phyloP scores from a whole-genome alignment of 1,284 basidiomycete species.

The Ustilago lituana region DNA sequence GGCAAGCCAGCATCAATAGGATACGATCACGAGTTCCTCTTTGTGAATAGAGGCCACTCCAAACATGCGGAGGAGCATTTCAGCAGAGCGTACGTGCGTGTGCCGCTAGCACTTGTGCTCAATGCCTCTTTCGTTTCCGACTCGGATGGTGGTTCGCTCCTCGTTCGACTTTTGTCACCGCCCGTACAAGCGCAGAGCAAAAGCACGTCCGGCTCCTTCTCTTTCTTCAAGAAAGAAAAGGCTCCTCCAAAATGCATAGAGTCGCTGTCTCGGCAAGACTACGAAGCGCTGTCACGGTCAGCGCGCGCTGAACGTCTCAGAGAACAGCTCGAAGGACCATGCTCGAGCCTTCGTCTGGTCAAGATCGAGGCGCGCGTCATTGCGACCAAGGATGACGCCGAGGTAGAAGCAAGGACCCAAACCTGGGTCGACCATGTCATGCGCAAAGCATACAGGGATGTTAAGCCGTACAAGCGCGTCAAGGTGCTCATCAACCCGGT shows the following conservation, averaged over 20 bases:
- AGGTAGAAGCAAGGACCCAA: slow-evolving; percentile 24
- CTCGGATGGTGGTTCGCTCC: slow-evolving; percentile 59
- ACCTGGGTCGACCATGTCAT: slow-evolving; percentile 49
- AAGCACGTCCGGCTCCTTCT: slow-evolving; percentile 18
- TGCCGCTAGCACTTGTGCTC: slow-evolving; percentile 52
- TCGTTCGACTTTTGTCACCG: slow-evolving; percentile 56
- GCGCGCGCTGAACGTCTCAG: slow-evolving; percentile 24
- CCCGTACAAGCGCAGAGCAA: slow-evolving; percentile 17
- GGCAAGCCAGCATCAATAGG: slow-evolving; percentile 52
- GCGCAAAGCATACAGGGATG: slow-evolving; percentile 35
- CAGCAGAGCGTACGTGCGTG: slow-evolving; percentile 38
- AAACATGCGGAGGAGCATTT: slow-evolving; percentile 10
- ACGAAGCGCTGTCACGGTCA: slow-evolving; percentile 11
- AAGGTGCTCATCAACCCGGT: slow-evolving; percentile 84
- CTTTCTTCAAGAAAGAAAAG: slow-evolving; percentile 39
- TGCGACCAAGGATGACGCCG: slow-evolving; percentile 6
- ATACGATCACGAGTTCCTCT: slow-evolving; percentile 56
- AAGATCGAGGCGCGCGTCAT: slow-evolving; percentile 56
- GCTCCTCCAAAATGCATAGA: slow-evolving; percentile 28
- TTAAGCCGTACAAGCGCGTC: slow-evolving; percentile 47
- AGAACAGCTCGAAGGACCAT: slow-evolving; percentile 54
- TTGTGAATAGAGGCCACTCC: slow-evolving; percentile 38
- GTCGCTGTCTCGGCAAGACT: slow-evolving; percentile 20
- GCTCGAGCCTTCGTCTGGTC: slow-evolving; percentile 53
- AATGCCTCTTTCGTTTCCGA: slow-evolving; percentile 58